Conservation (phyloP, 805 yeast species). For the Isabelozyma gotoi region DNA sequence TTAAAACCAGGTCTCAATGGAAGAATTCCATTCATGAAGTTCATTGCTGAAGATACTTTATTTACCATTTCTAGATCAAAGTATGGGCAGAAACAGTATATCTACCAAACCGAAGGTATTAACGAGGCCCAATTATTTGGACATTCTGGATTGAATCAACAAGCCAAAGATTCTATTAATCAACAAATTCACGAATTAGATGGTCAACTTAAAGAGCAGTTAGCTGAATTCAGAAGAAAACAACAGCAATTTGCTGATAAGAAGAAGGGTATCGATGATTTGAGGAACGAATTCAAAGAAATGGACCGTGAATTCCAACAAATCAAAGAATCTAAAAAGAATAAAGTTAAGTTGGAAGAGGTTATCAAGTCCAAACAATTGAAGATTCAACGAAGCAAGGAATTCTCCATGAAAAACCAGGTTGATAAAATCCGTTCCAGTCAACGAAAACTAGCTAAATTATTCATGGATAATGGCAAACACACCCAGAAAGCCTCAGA, state of each 20-base stretch:
- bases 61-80: conserved; percentile 54
- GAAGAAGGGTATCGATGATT: conserved; percentile 2
- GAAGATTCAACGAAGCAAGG: conserved; percentile 29
- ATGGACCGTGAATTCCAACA: conserved; percentile 8
- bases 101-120: conserved; percentile 39
- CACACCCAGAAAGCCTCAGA: conserved; percentile 16
- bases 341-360: conserved; percentile 17
- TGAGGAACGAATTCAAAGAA: conserved; percentile 2
- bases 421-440: conserved; percentile 35
- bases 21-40: conserved; percentile 48
- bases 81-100: conserved; percentile 61
- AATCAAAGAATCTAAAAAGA: conserved; percentile 9
- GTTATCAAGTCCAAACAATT: conserved; percentile 23
- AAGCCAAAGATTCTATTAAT: conserved; percentile 13
- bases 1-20: conserved; percentile 36
- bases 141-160: conserved; percentile 29
- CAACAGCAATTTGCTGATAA: conserved; percentile 1
- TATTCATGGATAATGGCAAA: conserved; percentile 15
- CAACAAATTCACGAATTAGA: not conserved
- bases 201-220: conserved; percentile 2
- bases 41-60: conserved; percentile 58
- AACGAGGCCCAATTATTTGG: conserved; percentile 30
- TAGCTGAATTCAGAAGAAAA: not conserved
- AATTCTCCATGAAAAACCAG: conserved; percentile 42
- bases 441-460: conserved; percentile 22